Base-by-base conservation (phyloP, 2,329 filamentous ascomycete genomes). In the Botrytis porri region DNA sequence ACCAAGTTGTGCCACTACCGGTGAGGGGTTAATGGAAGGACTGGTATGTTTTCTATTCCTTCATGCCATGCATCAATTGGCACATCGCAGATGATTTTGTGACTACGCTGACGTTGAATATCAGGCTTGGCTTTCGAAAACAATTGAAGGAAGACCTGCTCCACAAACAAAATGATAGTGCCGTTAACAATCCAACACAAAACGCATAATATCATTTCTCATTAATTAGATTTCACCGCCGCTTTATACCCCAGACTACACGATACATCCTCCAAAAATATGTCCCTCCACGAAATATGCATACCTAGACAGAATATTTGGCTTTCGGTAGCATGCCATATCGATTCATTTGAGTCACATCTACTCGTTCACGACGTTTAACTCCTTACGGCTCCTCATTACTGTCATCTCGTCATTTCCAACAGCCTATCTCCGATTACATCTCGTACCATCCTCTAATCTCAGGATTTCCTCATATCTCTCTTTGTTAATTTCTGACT, bases 11-110 rank as follows among this genome's bases (percentile, higher is more conserved):
- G 93, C 93, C 71, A 95, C 92, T 43, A 92, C 91, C 29, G 93
- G 93, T 74, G 93, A 94, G 81, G 93, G 93, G 79, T 86, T 96
- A 74, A 88, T 94, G 77, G 93, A 95, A 83, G 93, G 93, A 77
- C 84, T 96, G 81, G 91, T 88, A 84, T 82, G 85, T 54, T 63
- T 73, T 59, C 60, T 60, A n/a, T 63, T 35, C 69, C 45, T n/a
- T n/a, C 25, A 57, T 57, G 18, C 35, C 39, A 9, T 16, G 48
- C 35, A 41, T 22, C 16, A 20, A 32, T 57, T 41, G 14, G 14
- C 6, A 41, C n/a, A 41, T 32, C 8, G 48, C n/a, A n/a, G 18
- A 18, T 67, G 25, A 14, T 8, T 18, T 29, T 60, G 29, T 67
- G 16, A 51, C 64, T 51, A 45, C 22, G 48, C 71, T 73, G 61